Conservation (phyloP, 1,139 yeast species). For the Suhomyces bolitotheri region DNA sequence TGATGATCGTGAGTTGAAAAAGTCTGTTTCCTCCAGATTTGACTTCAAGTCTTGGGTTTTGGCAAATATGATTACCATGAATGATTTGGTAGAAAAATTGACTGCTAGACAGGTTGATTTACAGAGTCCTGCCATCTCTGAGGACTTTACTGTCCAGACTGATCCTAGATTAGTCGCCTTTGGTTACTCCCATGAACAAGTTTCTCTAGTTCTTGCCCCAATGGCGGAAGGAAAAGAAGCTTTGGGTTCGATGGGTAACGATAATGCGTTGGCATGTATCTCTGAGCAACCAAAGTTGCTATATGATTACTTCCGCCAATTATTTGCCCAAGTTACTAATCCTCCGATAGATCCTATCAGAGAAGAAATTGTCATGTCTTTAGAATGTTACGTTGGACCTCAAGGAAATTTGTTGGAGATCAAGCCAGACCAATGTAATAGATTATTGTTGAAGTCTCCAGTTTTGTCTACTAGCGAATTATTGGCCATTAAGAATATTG, state of each 20-base stretch:
- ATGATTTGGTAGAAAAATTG: conserved; percentile 67
- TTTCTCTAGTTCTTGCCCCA: conserved; percentile 80
- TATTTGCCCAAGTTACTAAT: conserved; percentile 97
- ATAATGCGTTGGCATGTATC: conserved; percentile 93
- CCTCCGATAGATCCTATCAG: conserved; percentile 99
- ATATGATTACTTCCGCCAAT: conserved; percentile 92
- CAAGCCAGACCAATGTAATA: conserved; percentile 88
- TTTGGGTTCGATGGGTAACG: conserved; percentile 98
- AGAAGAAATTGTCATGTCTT: conserved; percentile 94
- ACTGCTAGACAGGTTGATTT: conserved; percentile 46
- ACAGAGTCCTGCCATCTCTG: conserved; percentile 11
- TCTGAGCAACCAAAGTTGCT: conserved; percentile 89
- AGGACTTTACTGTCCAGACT: conserved; percentile 55
- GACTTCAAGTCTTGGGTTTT: conserved; percentile 94
- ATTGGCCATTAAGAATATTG: conserved; percentile 69
- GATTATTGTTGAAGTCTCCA: conserved; percentile 81
- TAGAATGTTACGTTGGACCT: conserved; percentile 96
- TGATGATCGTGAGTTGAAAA: conserved; percentile 86
- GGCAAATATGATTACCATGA: conserved; percentile 81
- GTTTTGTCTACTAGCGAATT: conserved; percentile 74
- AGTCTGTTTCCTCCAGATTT: conserved; percentile 75
- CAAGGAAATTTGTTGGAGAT: conserved; percentile 94
- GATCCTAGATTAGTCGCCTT: conserved; percentile 85
- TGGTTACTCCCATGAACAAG: conserved; percentile 92
- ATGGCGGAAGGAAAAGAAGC: conserved; percentile 98